Evolutionary conservation across 371 early-diverging fungal genomes (phyloP).

Genomic region (Mucor racemosus): DNA sequence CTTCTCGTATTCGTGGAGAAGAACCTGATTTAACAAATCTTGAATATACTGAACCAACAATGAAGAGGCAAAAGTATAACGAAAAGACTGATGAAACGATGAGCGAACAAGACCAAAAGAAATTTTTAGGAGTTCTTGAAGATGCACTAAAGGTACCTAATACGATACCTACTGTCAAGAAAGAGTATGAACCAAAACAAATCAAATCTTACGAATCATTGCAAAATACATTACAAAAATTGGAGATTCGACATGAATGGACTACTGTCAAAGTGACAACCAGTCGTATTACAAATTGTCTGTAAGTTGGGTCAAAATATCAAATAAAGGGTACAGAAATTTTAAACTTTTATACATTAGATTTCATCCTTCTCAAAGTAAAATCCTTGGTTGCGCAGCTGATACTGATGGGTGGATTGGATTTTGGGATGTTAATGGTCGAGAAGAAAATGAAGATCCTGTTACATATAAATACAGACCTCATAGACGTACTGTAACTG

Average conservation of each 20-base stretch:
- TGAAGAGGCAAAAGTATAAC: background rate
- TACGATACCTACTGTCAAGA: constrained; percentile 15
- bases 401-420: constrained; percentile 69
- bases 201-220: constrained; percentile 10
- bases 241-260: constrained; percentile 54
- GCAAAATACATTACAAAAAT: constrained; percentile 15
- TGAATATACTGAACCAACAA: background rate
- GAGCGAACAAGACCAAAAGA: constrained; percentile 29
- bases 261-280: constrained; percentile 63
- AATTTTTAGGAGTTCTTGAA: constrained; percentile 29
- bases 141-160: constrained; percentile 26
- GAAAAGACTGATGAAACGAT: constrained; percentile 30
- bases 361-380: constrained; percentile 66
- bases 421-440: constrained; percentile 68
- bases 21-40: constrained; percentile 17
- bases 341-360: constrained; percentile 30
- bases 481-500: constrained; percentile 59
- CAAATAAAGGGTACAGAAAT: background rate
- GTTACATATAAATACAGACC: constrained; percentile 64
- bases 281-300: constrained; percentile 53
- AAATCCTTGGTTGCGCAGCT: constrained; percentile 64
- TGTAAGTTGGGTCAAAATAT: constrained; percentile 26
- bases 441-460: constrained; percentile 56
- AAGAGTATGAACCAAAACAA: constrained; percentile 21
- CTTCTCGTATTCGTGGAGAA: constrained; percentile 50